These are phyloP conservation scores for Parmales sp. DNA, from an alignment of 108 stramenopile genomes.

Conservation along the genomic window DNA sequence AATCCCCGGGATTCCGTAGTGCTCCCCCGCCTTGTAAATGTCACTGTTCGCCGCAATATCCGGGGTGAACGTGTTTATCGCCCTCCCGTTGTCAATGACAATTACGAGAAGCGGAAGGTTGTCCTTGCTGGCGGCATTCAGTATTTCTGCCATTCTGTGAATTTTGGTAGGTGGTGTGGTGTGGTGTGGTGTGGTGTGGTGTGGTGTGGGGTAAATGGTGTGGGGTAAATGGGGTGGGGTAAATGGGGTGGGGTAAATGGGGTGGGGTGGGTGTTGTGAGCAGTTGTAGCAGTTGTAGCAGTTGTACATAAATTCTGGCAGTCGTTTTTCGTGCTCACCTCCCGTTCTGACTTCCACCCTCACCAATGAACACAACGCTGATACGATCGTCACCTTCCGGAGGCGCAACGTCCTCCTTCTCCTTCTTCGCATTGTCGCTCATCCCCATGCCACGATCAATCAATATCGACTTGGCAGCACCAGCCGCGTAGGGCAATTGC, in stretches of 20 bases:
- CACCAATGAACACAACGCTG: slow-evolving; percentile 87
- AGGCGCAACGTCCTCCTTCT: slow-evolving; percentile 70
- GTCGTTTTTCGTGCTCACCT: no score
- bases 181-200: no score
- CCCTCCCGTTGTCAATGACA: slow-evolving; percentile 95
- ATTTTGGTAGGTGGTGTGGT: no score
- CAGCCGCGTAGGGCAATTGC: slow-evolving; percentile 81
- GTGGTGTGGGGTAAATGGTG: no score
- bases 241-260: no score
- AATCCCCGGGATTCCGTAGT: slow-evolving; percentile 92
- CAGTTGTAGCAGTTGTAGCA: no score
- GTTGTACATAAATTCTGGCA: no score
- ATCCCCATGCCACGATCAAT: slow-evolving; percentile 78
- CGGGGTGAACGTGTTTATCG: slow-evolving; percentile 95
- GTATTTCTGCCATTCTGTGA: slow-evolving; percentile 87
- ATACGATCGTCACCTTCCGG: slow-evolving; percentile 79
- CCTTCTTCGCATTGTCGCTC: slow-evolving; percentile 57
- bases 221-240: no score
- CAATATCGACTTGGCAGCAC: slow-evolving; percentile 88
- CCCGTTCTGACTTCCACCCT: slow-evolving; percentile 92
- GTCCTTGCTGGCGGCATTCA: slow-evolving; percentile 93
- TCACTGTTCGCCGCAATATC: slow-evolving; percentile 87
- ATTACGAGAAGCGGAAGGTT: slow-evolving; percentile 83
- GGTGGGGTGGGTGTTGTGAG: no score
- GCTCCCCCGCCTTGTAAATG: slow-evolving; percentile 81